Conservation (phyloP, 192 early-diverging fungal species). For the Coemansia erecta region DNA sequence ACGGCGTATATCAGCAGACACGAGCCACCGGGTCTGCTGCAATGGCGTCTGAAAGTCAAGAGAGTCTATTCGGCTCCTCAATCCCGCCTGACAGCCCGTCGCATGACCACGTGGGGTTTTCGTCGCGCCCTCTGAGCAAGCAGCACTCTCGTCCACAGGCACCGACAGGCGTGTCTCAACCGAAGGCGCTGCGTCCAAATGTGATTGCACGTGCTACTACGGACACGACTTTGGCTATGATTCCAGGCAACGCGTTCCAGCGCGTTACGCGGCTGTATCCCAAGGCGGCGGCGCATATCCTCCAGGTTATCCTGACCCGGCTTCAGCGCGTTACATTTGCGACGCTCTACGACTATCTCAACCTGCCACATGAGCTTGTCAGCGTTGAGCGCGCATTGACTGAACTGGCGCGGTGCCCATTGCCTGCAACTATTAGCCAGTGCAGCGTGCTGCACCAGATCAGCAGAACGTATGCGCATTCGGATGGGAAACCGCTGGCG, state of each 20-base stretch:
- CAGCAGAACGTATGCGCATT: constrained; percentile 8
- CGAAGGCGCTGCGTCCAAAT: constrained; percentile 62
- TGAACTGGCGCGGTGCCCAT: constrained; percentile 54
- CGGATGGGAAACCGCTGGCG: background rate
- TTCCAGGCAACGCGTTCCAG: constrained; percentile 91
- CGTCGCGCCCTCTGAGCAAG: constrained; percentile 2
- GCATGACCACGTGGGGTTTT: background rate
- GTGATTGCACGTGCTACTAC: constrained; percentile 81
- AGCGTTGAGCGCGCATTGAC: constrained; percentile 81
- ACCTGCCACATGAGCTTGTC: constrained; percentile 81
- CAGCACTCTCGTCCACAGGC: background rate
- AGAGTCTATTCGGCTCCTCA: background rate
- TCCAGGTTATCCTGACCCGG: constrained; percentile 92
- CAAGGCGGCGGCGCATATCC: constrained; percentile 88
- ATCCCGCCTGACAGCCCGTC: background rate
- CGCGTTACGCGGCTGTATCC: constrained; percentile 88
- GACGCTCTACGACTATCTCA: constrained; percentile 86
- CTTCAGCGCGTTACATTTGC: constrained; percentile 94
- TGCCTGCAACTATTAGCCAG: constrained; percentile 17
- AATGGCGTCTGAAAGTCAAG: constrained; percentile 5
- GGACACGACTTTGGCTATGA: constrained; percentile 89
- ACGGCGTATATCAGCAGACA: constrained; percentile 7
- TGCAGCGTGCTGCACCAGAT: constrained; percentile 20
- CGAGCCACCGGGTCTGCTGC: background rate
- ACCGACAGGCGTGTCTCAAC: background rate